Base-by-base conservation (phyloP, 2,329 filamentous ascomycete genomes). In the Orbilia quercus region DNA sequence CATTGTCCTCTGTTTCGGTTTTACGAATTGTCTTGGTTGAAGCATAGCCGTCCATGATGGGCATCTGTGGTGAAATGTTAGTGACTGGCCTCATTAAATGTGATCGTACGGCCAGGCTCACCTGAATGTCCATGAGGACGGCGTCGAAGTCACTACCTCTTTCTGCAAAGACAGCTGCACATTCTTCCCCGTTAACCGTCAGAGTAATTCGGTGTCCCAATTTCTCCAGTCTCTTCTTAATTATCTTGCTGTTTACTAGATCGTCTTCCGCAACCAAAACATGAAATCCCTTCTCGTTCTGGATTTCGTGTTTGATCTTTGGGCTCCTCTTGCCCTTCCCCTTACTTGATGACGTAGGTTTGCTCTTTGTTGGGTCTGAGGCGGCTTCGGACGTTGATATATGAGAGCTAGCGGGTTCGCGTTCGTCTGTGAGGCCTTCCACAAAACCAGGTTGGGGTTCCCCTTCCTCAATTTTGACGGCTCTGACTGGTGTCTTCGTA, bases 41-140 rank as follows among this genome's bases (percentile, higher is more conserved):
- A 1, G 85, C 88, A 23, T 93, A 84, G 12, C 92, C 92, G 78
- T 96, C 91, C 2, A 96, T 90, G 31, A 96, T 95, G 16, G 92
- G 92, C 92, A 96, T 96, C 91, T 96, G 62, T 1, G 18, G 1
- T 45, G 11, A 16, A n/a, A 18, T 40, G 50, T 34, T 51, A 50
- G 14, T 70, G n/a, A n/a, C n/a, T n/a, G n/a, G n/a, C n/a, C n/a
- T n/a, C n/a, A 60, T 75, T 53, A 47, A 28, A 18, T 54, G 31
- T 6, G 71, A 42, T 44, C 16, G 53, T 25, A 54, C 34, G 75
- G n/a, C n/a, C n/a, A 75, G 23, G 81, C 86, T 80, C 79, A 92
- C 91, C 84, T 96, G 91, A 86, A 96, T 92, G 79, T 96, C 92
- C 92, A 96, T 96, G 75, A 96, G 83, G 51, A 96, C 84, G 3